Percentiles rank a stretch among this genome's conserved stretches.
phyloP scores from a whole-genome alignment of 140 eudicot genomes.

The Flaveria floridana region DNA sequence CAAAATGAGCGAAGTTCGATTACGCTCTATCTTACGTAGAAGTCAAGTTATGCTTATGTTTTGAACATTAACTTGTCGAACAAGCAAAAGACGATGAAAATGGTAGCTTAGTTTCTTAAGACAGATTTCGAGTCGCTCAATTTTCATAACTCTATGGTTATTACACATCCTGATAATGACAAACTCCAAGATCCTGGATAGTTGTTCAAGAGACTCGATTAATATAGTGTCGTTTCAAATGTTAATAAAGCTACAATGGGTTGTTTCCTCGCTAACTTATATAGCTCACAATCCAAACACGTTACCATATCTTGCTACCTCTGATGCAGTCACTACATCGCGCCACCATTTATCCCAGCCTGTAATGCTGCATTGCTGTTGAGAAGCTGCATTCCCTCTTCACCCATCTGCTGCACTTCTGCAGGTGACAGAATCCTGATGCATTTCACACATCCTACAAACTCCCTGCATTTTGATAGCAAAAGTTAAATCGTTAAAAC shows the following conservation, averaged over 20 bases:
- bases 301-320: conserved; percentile 11
- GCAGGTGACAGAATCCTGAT: conserved; percentile 86
- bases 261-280: conserved; percentile 19
- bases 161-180: conserved; percentile 1
- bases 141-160: conserved; percentile 3
- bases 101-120: not conserved
- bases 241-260: conserved; percentile 32
- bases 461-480: conserved; percentile 56
- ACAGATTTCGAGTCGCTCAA: not conserved
- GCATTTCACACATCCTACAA: conserved; percentile 85
- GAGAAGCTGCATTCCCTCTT: conserved; percentile 96
- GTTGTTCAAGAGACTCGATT: conserved; percentile 2
- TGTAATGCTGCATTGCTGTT: conserved; percentile 56
- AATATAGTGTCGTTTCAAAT: conserved; percentile 24
- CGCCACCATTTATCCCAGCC: conserved; percentile 37
- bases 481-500: not conserved
- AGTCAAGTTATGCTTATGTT: no score
- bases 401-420: conserved; percentile 96
- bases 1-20: no score
- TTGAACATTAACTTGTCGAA: not conserved
- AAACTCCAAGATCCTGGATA: not conserved
- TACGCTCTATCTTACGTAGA: no score
- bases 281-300: conserved; percentile 29
- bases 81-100: not conserved
- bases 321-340: conserved; percentile 19